Percentiles rank a stretch among this genome's conserved stretches.
Conservation (phyloP, 2,329 filamentous ascomycete genomes). For the Ophiostoma himal-ulmi region DNA sequence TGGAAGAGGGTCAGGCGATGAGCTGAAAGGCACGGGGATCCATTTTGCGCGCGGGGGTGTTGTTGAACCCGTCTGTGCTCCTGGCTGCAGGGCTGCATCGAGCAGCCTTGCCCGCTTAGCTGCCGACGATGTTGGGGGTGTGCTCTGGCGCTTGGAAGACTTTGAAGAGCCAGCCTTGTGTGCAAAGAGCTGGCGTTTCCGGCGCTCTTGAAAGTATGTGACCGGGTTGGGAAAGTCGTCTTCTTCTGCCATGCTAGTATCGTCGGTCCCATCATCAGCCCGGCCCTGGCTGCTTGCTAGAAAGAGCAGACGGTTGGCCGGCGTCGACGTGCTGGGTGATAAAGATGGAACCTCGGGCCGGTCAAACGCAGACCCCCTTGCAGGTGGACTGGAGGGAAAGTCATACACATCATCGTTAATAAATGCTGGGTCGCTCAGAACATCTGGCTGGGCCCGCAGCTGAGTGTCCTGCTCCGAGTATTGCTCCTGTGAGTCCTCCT, state of each 20-base stretch:
- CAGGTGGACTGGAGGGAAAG: slow-evolving; percentile 17
- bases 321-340: slow-evolving; percentile 30
- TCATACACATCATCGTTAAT: slow-evolving; percentile 15
- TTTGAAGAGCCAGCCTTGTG: slow-evolving; percentile 2
- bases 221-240: slow-evolving; percentile 31
- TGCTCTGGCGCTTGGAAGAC: slow-evolving; percentile 27
- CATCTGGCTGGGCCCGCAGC: slow-evolving; percentile 24
- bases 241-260: slow-evolving; percentile 32
- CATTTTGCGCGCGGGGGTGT: slow-evolving; percentile 14
- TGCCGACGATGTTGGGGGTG: slow-evolving; percentile 26
- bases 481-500: slow-evolving; percentile 44
- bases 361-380: background rate
- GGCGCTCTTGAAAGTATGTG: slow-evolving; percentile 26
- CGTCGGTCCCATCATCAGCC: slow-evolving; percentile 31
- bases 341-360: slow-evolving; percentile 24
- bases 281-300: slow-evolving; percentile 30
- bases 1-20: slow-evolving; percentile 20
- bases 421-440: background rate
- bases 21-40: slow-evolving; percentile 22
- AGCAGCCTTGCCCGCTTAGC: slow-evolving; percentile 29
- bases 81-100: background rate
- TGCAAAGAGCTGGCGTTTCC: slow-evolving; percentile 19
- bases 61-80: background rate
- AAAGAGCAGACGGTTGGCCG: slow-evolving; percentile 25
- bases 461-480: slow-evolving; percentile 49